Percentiles rank a stretch among this genome's conserved stretches.
Conservation (phyloP, 2,329 filamentous ascomycete genomes). For the Aspergillus sp. region DNA sequence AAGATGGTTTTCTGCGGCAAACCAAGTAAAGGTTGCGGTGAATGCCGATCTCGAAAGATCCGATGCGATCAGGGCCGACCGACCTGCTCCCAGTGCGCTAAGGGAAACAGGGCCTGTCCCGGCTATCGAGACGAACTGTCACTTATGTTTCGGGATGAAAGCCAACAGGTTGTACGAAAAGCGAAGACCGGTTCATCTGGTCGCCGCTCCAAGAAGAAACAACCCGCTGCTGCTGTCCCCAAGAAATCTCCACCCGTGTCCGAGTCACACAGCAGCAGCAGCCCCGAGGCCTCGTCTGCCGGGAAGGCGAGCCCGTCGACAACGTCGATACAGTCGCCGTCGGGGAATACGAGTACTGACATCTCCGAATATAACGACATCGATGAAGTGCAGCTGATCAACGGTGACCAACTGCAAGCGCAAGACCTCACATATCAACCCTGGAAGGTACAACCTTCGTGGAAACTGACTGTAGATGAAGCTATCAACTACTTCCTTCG, state of each 20-base stretch:
- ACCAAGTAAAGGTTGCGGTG: slow-evolving; percentile 46
- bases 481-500: slow-evolving; percentile 38
- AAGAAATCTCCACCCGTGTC: slow-evolving; percentile 12
- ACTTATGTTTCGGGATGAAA: slow-evolving; percentile 67
- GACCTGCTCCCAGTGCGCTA: slow-evolving; percentile 63
- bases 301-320: neutral
- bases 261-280: slow-evolving; percentile 26
- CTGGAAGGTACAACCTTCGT: slow-evolving; percentile 25
- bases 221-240: neutral
- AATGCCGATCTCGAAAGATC: slow-evolving; percentile 46
- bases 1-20: slow-evolving; percentile 45
- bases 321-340: neutral
- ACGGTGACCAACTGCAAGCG: slow-evolving; percentile 15
- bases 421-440: slow-evolving; percentile 6
- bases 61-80: slow-evolving; percentile 61
- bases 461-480: slow-evolving; percentile 29
- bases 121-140: slow-evolving; percentile 65
- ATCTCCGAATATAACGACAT: slow-evolving; percentile 21
- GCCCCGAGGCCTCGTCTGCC: slow-evolving; percentile 1
- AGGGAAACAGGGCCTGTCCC: slow-evolving; percentile 60
- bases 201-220: slow-evolving; percentile 18
- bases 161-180: slow-evolving; percentile 61
- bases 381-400: slow-evolving; percentile 16
- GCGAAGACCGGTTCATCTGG: slow-evolving; percentile 43
- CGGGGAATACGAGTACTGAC: neutral